A percentile compares a stretch with the other conserved stretches of the same genome.
phyloP scores from a whole-genome alignment of 306 rosid genomes.

The Trichosanthes cucumerina region DNA sequence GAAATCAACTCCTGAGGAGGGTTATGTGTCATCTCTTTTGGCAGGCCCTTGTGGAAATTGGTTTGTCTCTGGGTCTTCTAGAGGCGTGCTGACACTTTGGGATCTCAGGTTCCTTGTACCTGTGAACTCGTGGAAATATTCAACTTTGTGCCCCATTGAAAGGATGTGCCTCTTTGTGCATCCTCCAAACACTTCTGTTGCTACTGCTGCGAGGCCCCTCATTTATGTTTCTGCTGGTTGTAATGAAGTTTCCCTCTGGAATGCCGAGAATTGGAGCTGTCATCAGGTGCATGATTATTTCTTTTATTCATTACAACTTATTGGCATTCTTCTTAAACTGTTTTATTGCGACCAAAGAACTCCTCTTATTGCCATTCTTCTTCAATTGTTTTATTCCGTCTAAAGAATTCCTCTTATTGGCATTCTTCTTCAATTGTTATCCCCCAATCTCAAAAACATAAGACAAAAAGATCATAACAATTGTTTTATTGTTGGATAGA shows the following conservation, averaged over 20 bases:
- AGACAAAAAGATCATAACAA: background rate
- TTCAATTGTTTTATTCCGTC: background rate
- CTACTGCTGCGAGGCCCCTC: slow-evolving; percentile 81
- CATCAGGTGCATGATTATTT: slow-evolving; percentile 62
- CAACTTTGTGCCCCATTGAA: slow-evolving; percentile 79
- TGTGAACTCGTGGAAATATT: slow-evolving; percentile 84
- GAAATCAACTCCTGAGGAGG: slow-evolving; percentile 80
- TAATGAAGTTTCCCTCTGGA: slow-evolving; percentile 97
- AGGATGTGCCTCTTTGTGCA: slow-evolving; percentile 78
- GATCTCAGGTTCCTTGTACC: slow-evolving; percentile 86
- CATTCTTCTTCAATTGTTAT: background rate
- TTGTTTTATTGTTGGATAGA: background rate
- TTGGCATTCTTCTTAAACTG: background rate
- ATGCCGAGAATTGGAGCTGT: slow-evolving; percentile 93
- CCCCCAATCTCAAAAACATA: background rate
- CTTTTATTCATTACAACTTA: background rate
- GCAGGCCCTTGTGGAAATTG: slow-evolving; percentile 82
- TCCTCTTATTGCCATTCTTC: background rate
- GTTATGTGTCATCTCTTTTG: slow-evolving; percentile 63
- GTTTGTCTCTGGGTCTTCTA: slow-evolving; percentile 94
- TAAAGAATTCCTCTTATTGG: background rate
- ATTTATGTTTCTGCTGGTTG: slow-evolving; percentile 93
- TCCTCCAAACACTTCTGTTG: slow-evolving; percentile 54
- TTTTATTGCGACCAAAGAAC: no score
- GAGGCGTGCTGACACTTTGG: slow-evolving; percentile 92